Conservation (phyloP, 1,284 basidiomycete genomes). For the Mixia osmundae region DNA sequence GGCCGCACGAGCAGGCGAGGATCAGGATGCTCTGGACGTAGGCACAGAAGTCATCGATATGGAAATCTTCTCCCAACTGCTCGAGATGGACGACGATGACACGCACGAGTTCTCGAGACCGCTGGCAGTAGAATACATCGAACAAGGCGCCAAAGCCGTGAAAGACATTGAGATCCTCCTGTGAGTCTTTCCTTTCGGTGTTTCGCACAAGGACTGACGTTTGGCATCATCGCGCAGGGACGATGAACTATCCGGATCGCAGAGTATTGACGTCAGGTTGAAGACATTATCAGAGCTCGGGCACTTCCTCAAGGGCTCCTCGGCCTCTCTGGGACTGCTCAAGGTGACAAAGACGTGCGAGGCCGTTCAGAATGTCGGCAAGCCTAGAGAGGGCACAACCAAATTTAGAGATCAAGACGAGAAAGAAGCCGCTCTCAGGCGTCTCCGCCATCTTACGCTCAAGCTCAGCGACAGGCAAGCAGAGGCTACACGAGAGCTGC, state of each 20-base stretch:
- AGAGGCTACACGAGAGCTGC: too few species aligned
- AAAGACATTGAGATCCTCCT: slow-evolving; percentile 22
- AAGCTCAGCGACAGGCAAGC: too few species aligned
- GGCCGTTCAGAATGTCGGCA: slow-evolving; percentile 24
- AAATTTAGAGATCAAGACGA: too few species aligned
- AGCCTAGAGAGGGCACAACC: too few species aligned
- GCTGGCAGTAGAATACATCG: slow-evolving; percentile 25
- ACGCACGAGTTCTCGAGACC: slow-evolving; percentile 22
- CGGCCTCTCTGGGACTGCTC: slow-evolving; percentile 24
- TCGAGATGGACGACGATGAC: slow-evolving; percentile 26
- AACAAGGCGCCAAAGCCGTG: slow-evolving; percentile 24
- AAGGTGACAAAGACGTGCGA: slow-evolving; percentile 24
- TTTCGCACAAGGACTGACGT: neutral
- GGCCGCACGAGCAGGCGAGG: too few species aligned
- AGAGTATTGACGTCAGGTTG: slow-evolving; percentile 9
- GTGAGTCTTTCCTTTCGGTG: slow-evolving; percentile 15
- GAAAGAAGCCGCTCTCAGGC: too few species aligned
- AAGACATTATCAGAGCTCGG: slow-evolving; percentile 22
- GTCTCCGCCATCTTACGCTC: too few species aligned
- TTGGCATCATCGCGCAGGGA: neutral
- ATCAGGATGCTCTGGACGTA: too few species aligned
- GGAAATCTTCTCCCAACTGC: slow-evolving; percentile 24
- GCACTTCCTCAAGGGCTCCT: slow-evolving; percentile 25
- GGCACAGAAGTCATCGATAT: slow-evolving; percentile 25
- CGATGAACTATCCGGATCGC: neutral